These are phyloP conservation scores for Beauveria pseudobassiana DNA, from an alignment of 2,329 filamentous ascomycete species.

Conservation along the genomic window DNA sequence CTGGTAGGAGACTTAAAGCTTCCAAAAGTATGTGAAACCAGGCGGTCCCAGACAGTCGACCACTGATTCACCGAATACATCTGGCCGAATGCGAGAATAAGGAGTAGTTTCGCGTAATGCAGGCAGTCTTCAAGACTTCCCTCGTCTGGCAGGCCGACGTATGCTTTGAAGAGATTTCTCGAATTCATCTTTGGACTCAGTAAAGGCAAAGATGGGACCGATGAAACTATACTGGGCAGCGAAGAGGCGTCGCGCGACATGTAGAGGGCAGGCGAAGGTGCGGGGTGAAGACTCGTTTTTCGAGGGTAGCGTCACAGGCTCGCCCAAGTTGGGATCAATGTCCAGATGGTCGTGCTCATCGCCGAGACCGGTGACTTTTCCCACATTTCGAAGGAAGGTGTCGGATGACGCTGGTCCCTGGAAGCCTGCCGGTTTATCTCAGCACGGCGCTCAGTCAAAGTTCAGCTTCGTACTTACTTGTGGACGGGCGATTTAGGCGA, in stretches of 20 bases:
- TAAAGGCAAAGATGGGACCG: slow-evolving; percentile 49
- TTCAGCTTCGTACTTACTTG: slow-evolving; percentile 16
- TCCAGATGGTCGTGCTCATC: slow-evolving; percentile 26
- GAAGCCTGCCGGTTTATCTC: slow-evolving; percentile 19
- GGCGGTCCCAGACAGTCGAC: slow-evolving; percentile 44
- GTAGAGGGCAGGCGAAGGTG: slow-evolving; percentile 37
- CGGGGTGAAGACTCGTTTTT: slow-evolving; percentile 19
- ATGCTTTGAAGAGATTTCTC: slow-evolving; percentile 38
- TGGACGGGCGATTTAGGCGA: slow-evolving; percentile 24
- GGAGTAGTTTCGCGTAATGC: slow-evolving; percentile 41
- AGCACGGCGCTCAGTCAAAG: background rate
- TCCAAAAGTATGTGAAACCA: slow-evolving; percentile 48
- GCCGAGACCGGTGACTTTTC: slow-evolving; percentile 26
- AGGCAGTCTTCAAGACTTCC: slow-evolving; percentile 40
- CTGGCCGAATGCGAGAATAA: slow-evolving; percentile 47
- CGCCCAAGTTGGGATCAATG: slow-evolving; percentile 25
- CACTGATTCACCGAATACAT: slow-evolving; percentile 52
- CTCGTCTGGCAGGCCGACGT: slow-evolving; percentile 33
- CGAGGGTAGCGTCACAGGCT: slow-evolving; percentile 27
- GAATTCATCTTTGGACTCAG: slow-evolving; percentile 36
- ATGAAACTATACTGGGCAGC: slow-evolving; percentile 48
- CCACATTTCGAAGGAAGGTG: slow-evolving; percentile 29
- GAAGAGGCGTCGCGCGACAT: slow-evolving; percentile 43
- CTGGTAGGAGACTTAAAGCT: slow-evolving; percentile 43
- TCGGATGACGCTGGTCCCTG: slow-evolving; percentile 32